phyloP scores from a whole-genome alignment of 495 filamentous ascomycete species.

The Talaromyces nanjingensis region DNA sequence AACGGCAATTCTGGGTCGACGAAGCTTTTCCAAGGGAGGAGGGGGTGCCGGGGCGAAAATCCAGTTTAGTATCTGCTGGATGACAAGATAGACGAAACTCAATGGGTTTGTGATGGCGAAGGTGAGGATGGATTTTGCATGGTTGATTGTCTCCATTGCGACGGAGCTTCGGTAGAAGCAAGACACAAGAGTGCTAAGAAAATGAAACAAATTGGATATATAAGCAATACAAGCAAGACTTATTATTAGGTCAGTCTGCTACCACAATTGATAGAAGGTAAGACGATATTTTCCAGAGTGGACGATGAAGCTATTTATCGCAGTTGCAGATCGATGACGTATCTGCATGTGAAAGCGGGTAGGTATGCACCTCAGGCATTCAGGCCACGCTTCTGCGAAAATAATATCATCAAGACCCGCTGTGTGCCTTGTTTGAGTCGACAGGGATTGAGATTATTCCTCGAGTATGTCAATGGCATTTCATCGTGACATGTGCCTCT shows the following conservation, averaged over 20 bases:
- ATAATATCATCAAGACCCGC: not conserved
- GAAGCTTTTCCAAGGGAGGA: conserved; percentile 40
- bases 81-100: conserved; percentile 54
- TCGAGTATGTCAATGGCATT: not conserved
- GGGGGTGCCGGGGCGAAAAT: conserved; percentile 67
- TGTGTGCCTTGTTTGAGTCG: not conserved
- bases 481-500: not conserved
- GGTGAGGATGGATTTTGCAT: conserved; percentile 1
- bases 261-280: not conserved
- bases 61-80: conserved; percentile 60
- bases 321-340: not conserved
- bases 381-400: not conserved
- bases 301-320: not conserved
- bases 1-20: conserved; percentile 61
- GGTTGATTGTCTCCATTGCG: not conserved
- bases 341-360: conserved; percentile 5
- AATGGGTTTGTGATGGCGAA: conserved; percentile 22
- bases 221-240: not conserved
- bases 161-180: not conserved
- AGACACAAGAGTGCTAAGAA: not conserved
- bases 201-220: not conserved
- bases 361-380: not conserved
- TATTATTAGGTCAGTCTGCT: not conserved
- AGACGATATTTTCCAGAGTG: not conserved
- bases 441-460: not conserved